Percentiles rank a stretch among this genome's conserved stretches.
These are phyloP conservation scores for Aspergillus pseudonomiae DNA, from an alignment of 2,329 filamentous ascomycete genomes.

Conservation along the genomic window DNA sequence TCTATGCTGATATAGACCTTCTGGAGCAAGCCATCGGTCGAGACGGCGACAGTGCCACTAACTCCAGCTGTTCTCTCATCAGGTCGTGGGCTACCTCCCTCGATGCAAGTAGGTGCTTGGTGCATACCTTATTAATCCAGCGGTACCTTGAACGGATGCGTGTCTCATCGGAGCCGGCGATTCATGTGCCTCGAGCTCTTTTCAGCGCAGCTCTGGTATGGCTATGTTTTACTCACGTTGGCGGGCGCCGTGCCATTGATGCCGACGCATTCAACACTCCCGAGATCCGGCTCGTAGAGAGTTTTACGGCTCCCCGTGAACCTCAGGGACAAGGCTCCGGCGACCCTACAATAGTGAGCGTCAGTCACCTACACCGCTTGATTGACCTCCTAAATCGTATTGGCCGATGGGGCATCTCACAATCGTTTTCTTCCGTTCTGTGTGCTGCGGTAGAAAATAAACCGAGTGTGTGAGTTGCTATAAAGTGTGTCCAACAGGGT, in stretches of 20 bases:
- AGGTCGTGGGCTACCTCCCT: conserved; percentile 12
- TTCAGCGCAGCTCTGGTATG: conserved; percentile 20
- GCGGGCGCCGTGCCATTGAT: conserved; percentile 12
- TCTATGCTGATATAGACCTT: conserved; percentile 32
- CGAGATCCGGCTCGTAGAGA: conserved; percentile 29
- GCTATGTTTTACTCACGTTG: conserved; percentile 24
- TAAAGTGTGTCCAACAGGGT: no score
- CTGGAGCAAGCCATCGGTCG: conserved; percentile 32
- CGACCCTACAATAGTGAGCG: no score
- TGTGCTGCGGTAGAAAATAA: not conserved
- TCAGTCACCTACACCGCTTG: conserved; percentile 22
- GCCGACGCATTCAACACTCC: conserved; percentile 25
- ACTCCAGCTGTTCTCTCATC: not conserved
- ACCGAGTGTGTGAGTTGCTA: no score
- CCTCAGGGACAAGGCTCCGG: no score
- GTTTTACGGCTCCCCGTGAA: conserved; percentile 11
- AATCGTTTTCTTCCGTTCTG: conserved; percentile 28
- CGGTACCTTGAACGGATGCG: conserved; percentile 22
- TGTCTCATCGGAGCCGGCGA: conserved; percentile 22
- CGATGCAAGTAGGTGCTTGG: conserved; percentile 22
- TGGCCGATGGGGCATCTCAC: conserved; percentile 33
- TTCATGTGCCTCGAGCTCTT: conserved; percentile 23
- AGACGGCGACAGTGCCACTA: conserved; percentile 20
- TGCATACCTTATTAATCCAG: conserved; percentile 21
- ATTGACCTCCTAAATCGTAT: conserved; percentile 29